Evolutionary conservation across 1,139 yeast genomes (phyloP).

Genomic region (Geotrichum histeridarum): DNA sequence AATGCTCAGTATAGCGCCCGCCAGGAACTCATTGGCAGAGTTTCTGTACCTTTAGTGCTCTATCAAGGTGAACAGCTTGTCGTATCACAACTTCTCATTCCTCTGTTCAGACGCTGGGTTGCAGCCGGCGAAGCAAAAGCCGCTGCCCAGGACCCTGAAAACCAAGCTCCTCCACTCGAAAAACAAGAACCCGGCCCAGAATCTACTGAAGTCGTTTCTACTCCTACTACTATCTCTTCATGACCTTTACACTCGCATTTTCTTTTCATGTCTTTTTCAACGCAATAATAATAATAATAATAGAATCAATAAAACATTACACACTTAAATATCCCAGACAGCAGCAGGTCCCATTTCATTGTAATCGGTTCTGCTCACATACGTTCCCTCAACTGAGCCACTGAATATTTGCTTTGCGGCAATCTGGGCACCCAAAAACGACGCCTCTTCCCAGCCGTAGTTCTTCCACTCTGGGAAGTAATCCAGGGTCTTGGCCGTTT

Average conservation of each 20-base stretch:
- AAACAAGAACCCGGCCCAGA: not conserved
- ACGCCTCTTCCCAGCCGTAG: slow-evolving; percentile 69
- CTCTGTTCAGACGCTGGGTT: slow-evolving; percentile 64
- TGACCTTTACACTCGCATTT: not conserved
- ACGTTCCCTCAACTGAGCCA: slow-evolving; percentile 53
- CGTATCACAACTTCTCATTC: slow-evolving; percentile 64
- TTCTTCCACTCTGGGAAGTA: slow-evolving; percentile 96
- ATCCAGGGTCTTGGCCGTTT: slow-evolving; percentile 70
- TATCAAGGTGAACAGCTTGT: slow-evolving; percentile 85
- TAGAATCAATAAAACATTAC: not conserved
- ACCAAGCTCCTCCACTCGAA: not conserved
- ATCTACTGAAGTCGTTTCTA: not conserved
- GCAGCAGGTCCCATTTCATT: slow-evolving; percentile 72
- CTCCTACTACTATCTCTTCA: not conserved
- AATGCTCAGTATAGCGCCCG: slow-evolving; percentile 72
- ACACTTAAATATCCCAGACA: slow-evolving; percentile 45
- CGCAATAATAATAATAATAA: not conserved
- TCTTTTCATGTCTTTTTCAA: not conserved
- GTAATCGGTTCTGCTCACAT: slow-evolving; percentile 66
- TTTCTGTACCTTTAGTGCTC: slow-evolving; percentile 74
- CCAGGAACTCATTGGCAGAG: slow-evolving; percentile 58
- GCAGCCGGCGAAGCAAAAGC: slow-evolving; percentile 7
- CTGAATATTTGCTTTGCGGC: slow-evolving; percentile 80
- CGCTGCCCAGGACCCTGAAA: not conserved
- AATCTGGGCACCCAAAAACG: slow-evolving; percentile 81